Percentiles rank a stretch among this genome's conserved stretches.
Conservation (phyloP, 2,329 filamentous ascomycete species). For the Tolypocladium nubicola region DNA sequence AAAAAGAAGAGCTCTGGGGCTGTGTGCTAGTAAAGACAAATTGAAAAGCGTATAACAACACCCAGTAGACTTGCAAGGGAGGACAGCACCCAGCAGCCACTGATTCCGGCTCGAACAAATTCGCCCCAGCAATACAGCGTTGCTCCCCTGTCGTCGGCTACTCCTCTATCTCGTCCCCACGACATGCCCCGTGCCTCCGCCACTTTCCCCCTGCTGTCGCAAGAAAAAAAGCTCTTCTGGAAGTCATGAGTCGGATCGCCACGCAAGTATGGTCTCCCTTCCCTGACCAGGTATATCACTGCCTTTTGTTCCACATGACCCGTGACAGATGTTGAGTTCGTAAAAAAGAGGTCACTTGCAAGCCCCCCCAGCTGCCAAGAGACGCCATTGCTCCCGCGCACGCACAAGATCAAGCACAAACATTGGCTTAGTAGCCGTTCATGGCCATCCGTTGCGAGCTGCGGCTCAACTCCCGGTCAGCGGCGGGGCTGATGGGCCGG, state of each 20-base stretch:
- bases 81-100: slow-evolving; percentile 1
- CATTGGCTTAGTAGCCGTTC: slow-evolving; percentile 77
- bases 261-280: slow-evolving; percentile 7
- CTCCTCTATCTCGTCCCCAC: background rate
- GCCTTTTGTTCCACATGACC: slow-evolving; percentile 17
- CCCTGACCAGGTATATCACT: slow-evolving; percentile 12
- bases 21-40: slow-evolving; percentile 25
- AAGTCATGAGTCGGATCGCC: slow-evolving; percentile 6
- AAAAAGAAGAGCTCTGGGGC: slow-evolving; percentile 22
- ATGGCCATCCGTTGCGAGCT: slow-evolving; percentile 96
- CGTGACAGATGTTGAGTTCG: slow-evolving; percentile 19
- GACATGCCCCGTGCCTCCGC: background rate
- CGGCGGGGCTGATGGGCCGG: slow-evolving; percentile 87
- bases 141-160: background rate
- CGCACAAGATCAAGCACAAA: slow-evolving; percentile 18
- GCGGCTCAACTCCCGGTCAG: slow-evolving; percentile 91
- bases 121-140: background rate
- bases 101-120: background rate
- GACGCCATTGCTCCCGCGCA: slow-evolving; percentile 23
- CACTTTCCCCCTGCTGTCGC: slow-evolving; percentile 10
- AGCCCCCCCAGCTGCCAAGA: slow-evolving; percentile 15
- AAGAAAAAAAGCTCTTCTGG: slow-evolving; percentile 8
- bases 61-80: slow-evolving; percentile 5
- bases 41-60: slow-evolving; percentile 18
- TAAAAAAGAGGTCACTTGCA: slow-evolving; percentile 12